A percentile compares a stretch with the other conserved stretches of the same genome.
Evolutionary conservation across 139 green algal species (phyloP).

Genomic region (Picochlorum sp.): DNA sequence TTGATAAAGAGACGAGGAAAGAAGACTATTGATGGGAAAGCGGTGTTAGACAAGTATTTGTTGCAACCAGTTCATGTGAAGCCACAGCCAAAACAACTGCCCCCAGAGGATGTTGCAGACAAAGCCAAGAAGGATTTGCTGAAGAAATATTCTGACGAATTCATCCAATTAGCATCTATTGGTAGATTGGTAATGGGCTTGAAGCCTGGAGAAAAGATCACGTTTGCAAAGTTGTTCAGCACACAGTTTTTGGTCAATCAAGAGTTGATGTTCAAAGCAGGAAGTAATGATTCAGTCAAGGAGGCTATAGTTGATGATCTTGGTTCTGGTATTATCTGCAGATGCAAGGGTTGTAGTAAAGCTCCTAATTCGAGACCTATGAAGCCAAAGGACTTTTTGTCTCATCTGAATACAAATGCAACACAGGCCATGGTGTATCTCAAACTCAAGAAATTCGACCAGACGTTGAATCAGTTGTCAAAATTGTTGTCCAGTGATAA

Average conservation of each 20-base stretch:
- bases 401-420: constrained; percentile 37
- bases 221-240: constrained; percentile 33
- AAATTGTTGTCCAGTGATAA: constrained; percentile 29
- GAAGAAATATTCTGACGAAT: constrained; percentile 5
- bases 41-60: neutral
- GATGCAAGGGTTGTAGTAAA: constrained; percentile 24
- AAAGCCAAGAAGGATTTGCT: neutral
- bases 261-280: constrained; percentile 26
- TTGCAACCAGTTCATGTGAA: neutral
- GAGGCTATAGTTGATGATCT: constrained; percentile 20
- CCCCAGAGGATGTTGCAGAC: neutral
- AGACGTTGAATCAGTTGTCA: constrained; percentile 18
- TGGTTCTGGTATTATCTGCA: constrained; percentile 30
- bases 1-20: neutral
- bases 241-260: constrained; percentile 27
- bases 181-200: constrained; percentile 14
- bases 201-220: constrained; percentile 3
- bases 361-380: constrained; percentile 42
- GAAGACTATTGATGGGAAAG: neutral
- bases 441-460: too few species aligned
- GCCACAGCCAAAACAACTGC: neutral
- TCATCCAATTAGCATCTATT: constrained; percentile 10
- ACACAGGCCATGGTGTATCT: neutral
- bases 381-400: constrained; percentile 29
- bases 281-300: neutral